Evolutionary conservation across 257 asterid genomes (phyloP).

Genomic region (Solanum chiquidenum): DNA sequence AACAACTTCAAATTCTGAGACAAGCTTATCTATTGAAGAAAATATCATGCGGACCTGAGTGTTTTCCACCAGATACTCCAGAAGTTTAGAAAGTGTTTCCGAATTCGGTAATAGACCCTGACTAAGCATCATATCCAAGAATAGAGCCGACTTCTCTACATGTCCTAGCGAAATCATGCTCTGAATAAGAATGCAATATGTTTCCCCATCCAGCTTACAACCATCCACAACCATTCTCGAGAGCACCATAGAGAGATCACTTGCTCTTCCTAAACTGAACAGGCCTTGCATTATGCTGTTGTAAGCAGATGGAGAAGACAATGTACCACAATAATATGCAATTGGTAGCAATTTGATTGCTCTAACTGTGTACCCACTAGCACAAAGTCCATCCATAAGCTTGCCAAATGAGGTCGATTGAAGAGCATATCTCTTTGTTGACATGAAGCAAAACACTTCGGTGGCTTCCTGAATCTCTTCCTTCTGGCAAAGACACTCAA

Average conservation of each 20-base stretch:
- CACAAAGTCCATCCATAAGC: conserved; percentile 40
- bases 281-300: conserved; percentile 44
- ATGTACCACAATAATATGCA: conserved; percentile 22
- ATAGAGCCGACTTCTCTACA: conserved; percentile 11
- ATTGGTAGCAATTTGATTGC: conserved; percentile 37
- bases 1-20: conserved; percentile 20
- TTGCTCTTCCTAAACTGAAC: conserved; percentile 15
- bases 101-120: conserved; percentile 35
- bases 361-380: conserved; percentile 15
- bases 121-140: conserved; percentile 45
- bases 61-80: conserved; percentile 33
- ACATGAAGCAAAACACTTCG: conserved; percentile 47
- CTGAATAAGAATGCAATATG: conserved; percentile 39
- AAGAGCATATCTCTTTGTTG: conserved; percentile 30
- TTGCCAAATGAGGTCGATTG: conserved; percentile 25
- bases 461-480: conserved; percentile 41
- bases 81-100: conserved; percentile 35
- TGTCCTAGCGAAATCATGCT: conserved; percentile 22
- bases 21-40: conserved; percentile 25
- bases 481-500: conserved; percentile 38
- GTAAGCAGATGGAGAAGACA: conserved; percentile 20
- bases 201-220: conserved; percentile 33
- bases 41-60: conserved; percentile 37
- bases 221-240: conserved; percentile 51
- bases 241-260: conserved; percentile 23